Base-by-base conservation (phyloP, 2,329 filamentous ascomycete genomes). In the Talaromyces amestolkiae region DNA sequence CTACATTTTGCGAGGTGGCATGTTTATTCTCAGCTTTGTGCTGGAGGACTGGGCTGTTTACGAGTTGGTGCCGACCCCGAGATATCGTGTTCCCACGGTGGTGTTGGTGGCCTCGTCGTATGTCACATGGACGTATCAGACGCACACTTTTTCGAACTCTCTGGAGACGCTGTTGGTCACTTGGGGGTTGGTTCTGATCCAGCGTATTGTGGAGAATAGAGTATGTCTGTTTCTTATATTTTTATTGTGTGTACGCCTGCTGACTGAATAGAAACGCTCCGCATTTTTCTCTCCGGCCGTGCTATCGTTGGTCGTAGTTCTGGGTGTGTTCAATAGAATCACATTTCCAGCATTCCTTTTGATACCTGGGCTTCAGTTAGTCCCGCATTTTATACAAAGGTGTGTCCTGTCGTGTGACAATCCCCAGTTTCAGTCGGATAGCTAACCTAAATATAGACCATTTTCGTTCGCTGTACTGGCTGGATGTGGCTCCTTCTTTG, bases 111-210 rank as follows among this genome's bases (percentile, higher is more conserved):
- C 94, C 54, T 98, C 94, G 33, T 97, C 93, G 31, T 99, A 98
- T 79, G 94, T 97, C 71, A 99, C 95, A 58, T 99, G 95, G 94
- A 97, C 94, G 53, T 97, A 94, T 80, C 95, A 99, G 80, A 95
- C 92, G 19, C 95, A 99, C 79, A 98, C 95, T 13, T 98, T 99
- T 78, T 98, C 94, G 68, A 99, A 99, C 80, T 96, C 94, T 68
- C 86, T 98, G 70, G 95, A 99, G 81, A 98, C 95, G 2, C 82
- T 99, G 71, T 85, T 94, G 60, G 93, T 99, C 61, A 87, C 92
- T 63, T 99, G 95, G 95, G 93, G 91, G 73, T 80, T 99, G 77
- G 93, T 98, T 58, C 81, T 99, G 76, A 93, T 97, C 68, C 88
- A 91, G 77, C 89, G 94, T 75, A 95, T 98, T 70, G 83, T 90